phyloP scores from a whole-genome alignment of 768 basidiomycete species.

The Hypholoma fasciculare region DNA sequence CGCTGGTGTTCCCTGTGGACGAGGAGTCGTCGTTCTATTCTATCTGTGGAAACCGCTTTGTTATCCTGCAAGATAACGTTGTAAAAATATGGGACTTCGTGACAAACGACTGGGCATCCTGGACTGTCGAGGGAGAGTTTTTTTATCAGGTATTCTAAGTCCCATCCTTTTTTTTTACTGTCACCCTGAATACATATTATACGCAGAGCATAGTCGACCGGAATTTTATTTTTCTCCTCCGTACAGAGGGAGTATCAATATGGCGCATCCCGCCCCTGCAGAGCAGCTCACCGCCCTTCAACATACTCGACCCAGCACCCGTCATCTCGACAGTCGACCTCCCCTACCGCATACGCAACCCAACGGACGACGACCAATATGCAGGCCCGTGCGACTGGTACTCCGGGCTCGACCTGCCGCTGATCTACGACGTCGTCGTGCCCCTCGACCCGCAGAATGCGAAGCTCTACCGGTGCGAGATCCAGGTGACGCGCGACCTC shows the following conservation, averaged over 20 bases:
- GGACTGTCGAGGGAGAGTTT: conserved; percentile 13
- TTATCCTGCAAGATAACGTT: conserved; percentile 7
- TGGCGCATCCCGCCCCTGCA: conserved; percentile 12
- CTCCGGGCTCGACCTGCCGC: conserved; percentile 11
- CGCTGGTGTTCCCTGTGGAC: background rate
- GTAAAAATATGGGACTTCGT: conserved; percentile 19
- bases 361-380: background rate
- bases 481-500: background rate
- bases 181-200: background rate
- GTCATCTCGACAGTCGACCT: background rate
- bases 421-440: background rate
- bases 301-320: background rate
- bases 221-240: conserved; percentile 8
- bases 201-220: conserved; percentile 10
- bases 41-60: conserved; percentile 5
- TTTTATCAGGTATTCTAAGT: conserved; percentile 8
- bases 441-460: background rate
- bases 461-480: conserved; percentile 1
- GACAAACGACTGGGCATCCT: conserved; percentile 12
- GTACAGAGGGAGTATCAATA: conserved; percentile 1
- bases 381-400: conserved; percentile 18
- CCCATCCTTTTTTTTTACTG: background rate
- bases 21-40: conserved; percentile 10
- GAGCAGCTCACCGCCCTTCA: background rate
- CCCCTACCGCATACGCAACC: background rate